phyloP scores from a whole-genome alignment of 345 rosid genomes.

The Theobroma cacao region DNA sequence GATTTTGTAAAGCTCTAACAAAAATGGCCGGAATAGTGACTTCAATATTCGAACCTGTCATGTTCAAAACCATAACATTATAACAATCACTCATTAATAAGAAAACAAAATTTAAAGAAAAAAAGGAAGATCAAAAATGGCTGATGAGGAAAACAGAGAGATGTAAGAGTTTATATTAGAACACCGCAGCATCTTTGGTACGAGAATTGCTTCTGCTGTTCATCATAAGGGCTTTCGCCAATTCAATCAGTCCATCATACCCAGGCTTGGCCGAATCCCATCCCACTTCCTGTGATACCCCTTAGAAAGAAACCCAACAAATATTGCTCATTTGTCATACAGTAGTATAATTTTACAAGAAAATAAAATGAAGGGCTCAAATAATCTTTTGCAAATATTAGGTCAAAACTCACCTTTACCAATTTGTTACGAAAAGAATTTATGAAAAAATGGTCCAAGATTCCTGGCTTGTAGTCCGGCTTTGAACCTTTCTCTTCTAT shows the following conservation, averaged over 20 bases:
- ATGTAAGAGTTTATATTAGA: not conserved
- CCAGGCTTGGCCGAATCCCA: conserved; percentile 90
- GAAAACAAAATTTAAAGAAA: not conserved
- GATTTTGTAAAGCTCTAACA: conserved; percentile 61
- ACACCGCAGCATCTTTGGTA: conserved; percentile 68
- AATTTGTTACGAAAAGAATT: conserved; percentile 63
- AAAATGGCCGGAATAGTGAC: conserved; percentile 72
- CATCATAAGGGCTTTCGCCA: conserved; percentile 65
- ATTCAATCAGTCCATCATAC: conserved; percentile 75
- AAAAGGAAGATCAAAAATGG: not conserved
- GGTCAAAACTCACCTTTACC: conserved; percentile 46
- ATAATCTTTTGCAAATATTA: not conserved
- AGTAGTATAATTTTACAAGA: too few species aligned
- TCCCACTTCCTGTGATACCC: conserved; percentile 76
- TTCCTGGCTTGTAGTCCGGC: conserved; percentile 23
- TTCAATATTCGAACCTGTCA: conserved; percentile 66
- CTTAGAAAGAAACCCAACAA: conserved; percentile 9
- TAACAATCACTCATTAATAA: not conserved
- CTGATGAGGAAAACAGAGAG: not conserved
- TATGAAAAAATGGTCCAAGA: conserved; percentile 60
- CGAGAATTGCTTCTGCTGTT: conserved; percentile 54
- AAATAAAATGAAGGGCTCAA: not conserved
- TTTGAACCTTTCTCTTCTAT: not conserved
- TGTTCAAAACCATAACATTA: not conserved
- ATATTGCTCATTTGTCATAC: not conserved